Percentiles rank a stretch among this genome's conserved stretches.
Conservation (phyloP, 164 flowering plant genomes). For the Umbellularia californica region DNA sequence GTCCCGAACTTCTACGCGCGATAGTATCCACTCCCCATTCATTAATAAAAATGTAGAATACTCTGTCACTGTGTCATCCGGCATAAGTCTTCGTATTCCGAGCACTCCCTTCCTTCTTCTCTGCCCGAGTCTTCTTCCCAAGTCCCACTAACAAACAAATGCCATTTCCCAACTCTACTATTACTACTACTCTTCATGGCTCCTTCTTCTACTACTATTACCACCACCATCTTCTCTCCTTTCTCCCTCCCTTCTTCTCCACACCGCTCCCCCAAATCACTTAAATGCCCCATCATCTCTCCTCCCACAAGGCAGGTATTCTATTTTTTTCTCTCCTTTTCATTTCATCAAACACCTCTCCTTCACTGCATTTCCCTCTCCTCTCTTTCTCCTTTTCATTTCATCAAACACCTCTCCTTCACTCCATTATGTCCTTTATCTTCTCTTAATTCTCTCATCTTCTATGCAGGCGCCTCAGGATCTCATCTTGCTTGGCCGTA, state of each 20-base stretch:
- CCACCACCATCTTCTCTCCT: not conserved
- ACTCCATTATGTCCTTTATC: not conserved
- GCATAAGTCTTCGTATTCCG: no score
- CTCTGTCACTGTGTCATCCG: no score
- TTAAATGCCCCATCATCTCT: not conserved
- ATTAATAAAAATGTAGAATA: no score
- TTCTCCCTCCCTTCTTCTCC: not conserved
- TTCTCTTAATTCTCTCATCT: slow-evolving; percentile 1
- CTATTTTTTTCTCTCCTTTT: not conserved
- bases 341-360: not conserved
- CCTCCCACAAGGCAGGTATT: slow-evolving; percentile 9
- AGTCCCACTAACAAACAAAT: not conserved
- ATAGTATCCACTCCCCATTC: no score
- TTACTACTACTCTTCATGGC: not conserved
- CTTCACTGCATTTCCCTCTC: slow-evolving; percentile 5
- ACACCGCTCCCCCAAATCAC: not conserved
- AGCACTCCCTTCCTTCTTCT: not conserved
- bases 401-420: not conserved
- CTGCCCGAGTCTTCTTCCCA: not conserved
- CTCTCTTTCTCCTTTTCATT: not conserved
- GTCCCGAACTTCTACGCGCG: no score
- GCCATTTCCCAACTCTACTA: not conserved
- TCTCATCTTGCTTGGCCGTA: slow-evolving; percentile 20
- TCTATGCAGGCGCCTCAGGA: slow-evolving; percentile 9
- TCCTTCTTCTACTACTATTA: not conserved